Base-by-base conservation (phyloP, 331 rosid species). In the Telfairia occidentalis region DNA sequence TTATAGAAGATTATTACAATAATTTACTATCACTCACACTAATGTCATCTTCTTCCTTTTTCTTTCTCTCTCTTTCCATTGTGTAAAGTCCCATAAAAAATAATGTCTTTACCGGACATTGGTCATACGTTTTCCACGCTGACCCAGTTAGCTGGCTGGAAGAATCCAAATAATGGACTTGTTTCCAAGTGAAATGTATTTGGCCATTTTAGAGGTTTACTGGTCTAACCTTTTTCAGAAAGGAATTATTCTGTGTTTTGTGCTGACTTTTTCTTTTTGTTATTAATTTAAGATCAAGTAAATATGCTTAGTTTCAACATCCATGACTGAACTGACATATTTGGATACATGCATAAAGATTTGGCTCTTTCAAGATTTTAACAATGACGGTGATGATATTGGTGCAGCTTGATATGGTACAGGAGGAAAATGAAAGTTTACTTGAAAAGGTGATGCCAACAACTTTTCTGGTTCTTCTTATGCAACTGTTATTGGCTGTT, bases 321-420 rank as follows among this genome's bases (percentile, higher is more conserved):
- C 58, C 32, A 11, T 70, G 58, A 43, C 53, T 16, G 40, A 70
- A 70, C 26, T 69, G 9, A 42, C 37, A 46, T 45, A 70, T 28
- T 70, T 46, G 12, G 75, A 70, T 26, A 9, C 38, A 24, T 43
- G 26, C 24, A 30, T 30, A 73, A 48, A 73, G 64, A 71, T 18
- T 34, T 53, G 7, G 49, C 8, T 32, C 77, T n/a, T 48, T 29
- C 12, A 2, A 19, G 60, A 80, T 64, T 81, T 30, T 75, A 74
- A 78, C 85, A 60, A 81, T 76, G 32, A 71, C 65, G 35, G 78
- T 78, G 75, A 82, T 61, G 78, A 77, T 86, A 77, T 80, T 53
- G 71, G 77, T 88, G 97, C 95, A 92, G 97, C 90, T 92, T 81
- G 97, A 92, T 77, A 92, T 92, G 88, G 87, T 92, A 55, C 97